These are phyloP conservation scores for Solanum pimpinellifolium DNA, from an alignment of 257 asterid genomes.

Conservation along the genomic window DNA sequence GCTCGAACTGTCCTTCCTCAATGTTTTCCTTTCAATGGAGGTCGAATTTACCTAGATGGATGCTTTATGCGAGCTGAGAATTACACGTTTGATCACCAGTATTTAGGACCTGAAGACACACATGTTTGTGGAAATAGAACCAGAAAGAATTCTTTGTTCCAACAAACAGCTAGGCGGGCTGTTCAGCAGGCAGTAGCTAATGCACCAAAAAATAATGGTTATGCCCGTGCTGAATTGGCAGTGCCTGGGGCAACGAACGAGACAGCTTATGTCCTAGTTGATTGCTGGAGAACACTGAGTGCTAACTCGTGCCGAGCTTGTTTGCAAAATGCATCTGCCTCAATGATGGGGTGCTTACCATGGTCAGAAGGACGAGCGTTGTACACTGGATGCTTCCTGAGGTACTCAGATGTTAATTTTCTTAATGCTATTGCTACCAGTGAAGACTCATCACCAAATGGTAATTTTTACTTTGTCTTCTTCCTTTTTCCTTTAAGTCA, in stretches of 20 bases:
- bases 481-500: neutral
- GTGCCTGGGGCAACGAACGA: slow-evolving; percentile 13
- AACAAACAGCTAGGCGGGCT: slow-evolving; percentile 17
- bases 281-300: slow-evolving; percentile 31
- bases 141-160: slow-evolving; percentile 8
- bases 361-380: slow-evolving; percentile 34
- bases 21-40: slow-evolving; percentile 65
- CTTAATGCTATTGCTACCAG: slow-evolving; percentile 25
- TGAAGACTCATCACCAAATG: slow-evolving; percentile 40
- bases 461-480: slow-evolving; percentile 12
- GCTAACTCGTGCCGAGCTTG: slow-evolving; percentile 22
- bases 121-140: slow-evolving; percentile 28
- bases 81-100: slow-evolving; percentile 52
- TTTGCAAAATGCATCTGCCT: slow-evolving; percentile 23
- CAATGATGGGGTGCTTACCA: slow-evolving; percentile 34
- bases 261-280: slow-evolving; percentile 28
- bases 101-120: slow-evolving; percentile 17
- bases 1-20: slow-evolving; percentile 65
- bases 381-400: slow-evolving; percentile 36
- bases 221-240: slow-evolving; percentile 15
- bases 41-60: slow-evolving; percentile 65
- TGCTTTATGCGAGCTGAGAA: slow-evolving; percentile 77
- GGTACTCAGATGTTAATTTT: slow-evolving; percentile 33
- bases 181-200: slow-evolving; percentile 12
- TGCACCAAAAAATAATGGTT: slow-evolving; percentile 17